Percentiles rank a stretch among this genome's conserved stretches.
Evolutionary conservation across 257 asterid genomes (phyloP).

Genomic region (Plantago major): DNA sequence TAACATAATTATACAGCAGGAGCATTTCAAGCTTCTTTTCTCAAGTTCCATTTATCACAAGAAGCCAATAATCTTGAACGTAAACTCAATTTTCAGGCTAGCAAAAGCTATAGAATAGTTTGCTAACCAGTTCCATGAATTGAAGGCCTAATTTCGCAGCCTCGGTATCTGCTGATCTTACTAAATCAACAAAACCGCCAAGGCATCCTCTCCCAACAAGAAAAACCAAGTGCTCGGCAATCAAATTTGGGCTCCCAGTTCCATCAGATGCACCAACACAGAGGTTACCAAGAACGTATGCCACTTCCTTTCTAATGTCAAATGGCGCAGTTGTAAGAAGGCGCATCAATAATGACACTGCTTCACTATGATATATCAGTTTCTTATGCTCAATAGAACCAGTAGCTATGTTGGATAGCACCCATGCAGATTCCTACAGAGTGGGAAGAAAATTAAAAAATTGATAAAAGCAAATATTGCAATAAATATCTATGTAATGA

Average conservation of each 20-base stretch:
- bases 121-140: constrained; percentile 86
- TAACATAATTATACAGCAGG: not conserved
- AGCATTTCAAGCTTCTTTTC: not conserved
- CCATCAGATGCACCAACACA: constrained; percentile 75
- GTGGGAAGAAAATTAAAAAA: constrained; percentile 3
- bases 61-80: not conserved
- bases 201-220: constrained; percentile 79
- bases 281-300: constrained; percentile 81
- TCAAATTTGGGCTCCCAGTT: constrained; percentile 60
- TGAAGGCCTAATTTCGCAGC: constrained; percentile 94
- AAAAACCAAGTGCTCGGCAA: constrained; percentile 76
- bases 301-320: constrained; percentile 90
- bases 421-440: constrained; percentile 93
- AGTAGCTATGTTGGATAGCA: constrained; percentile 79
- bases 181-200: constrained; percentile 68
- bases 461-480: constrained; percentile 3
- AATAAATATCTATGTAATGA: constrained; percentile 13
- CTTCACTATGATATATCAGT: constrained; percentile 74
- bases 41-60: constrained; percentile 1
- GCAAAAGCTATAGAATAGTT: constrained; percentile 1
- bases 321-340: constrained; percentile 74
- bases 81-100: not conserved
- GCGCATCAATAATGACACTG: constrained; percentile 44
- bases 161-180: constrained; percentile 81
- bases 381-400: constrained; percentile 79